Evolutionary conservation across 2,329 filamentous ascomycete genomes (phyloP).

Genomic region (Acephala macrosclerotiorum): DNA sequence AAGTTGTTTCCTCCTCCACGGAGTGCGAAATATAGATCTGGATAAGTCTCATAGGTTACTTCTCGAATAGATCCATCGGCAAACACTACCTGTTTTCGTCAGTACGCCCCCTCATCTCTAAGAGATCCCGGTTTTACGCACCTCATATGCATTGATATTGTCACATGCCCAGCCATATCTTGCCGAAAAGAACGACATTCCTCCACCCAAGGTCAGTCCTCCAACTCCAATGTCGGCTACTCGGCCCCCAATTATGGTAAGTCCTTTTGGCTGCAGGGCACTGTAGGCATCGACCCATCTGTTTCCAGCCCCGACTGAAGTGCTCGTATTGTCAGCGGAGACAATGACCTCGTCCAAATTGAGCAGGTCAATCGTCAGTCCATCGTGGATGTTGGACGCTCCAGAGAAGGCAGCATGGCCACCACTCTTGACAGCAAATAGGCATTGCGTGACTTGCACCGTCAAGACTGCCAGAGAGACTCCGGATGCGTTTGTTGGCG

Average conservation of each 20-base stretch:
- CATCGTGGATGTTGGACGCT: constrained; percentile 57
- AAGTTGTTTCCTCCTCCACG: constrained; percentile 46
- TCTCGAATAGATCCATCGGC: constrained; percentile 43
- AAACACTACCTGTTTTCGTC: constrained; percentile 39
- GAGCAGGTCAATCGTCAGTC: constrained; percentile 57
- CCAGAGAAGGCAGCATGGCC: constrained; percentile 46
- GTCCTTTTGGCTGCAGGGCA: constrained; percentile 41
- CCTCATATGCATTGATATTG: constrained; percentile 53
- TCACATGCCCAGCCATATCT: constrained; percentile 56
- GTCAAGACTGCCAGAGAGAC: constrained; percentile 31
- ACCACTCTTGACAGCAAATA: constrained; percentile 38
- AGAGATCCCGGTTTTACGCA: not conserved
- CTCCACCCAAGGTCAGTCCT: constrained; percentile 34
- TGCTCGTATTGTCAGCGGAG: constrained; percentile 39
- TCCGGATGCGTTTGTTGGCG: constrained; percentile 29
- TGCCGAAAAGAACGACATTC: constrained; percentile 35
- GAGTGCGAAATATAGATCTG: constrained; percentile 45
- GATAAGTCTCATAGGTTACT: constrained; percentile 49
- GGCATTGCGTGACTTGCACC: constrained; percentile 25
- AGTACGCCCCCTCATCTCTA: not conserved
- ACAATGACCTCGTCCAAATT: constrained; percentile 37
- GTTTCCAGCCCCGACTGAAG: constrained; percentile 47
- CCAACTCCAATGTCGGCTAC: constrained; percentile 36
- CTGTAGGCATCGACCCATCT: constrained; percentile 50
- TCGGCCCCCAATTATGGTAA: constrained; percentile 50